Evolutionary conservation across 106 monocot species (phyloP).

Genomic region (Dactylorhiza incarnata): DNA sequence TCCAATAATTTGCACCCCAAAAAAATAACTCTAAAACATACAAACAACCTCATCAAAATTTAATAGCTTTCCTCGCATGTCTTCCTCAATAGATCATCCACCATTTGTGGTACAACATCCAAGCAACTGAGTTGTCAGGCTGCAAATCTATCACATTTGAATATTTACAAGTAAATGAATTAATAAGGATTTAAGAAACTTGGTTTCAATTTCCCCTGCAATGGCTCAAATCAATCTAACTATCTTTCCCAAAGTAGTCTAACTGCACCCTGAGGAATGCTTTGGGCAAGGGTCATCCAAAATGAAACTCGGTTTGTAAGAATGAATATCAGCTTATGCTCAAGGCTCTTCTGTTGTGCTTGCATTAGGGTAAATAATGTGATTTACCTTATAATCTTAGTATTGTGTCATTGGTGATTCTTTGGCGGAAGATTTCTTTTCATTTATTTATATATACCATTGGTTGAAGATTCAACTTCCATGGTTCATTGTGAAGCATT

Average conservation of each 20-base stretch:
- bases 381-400: no score
- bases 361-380: no score
- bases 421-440: no score
- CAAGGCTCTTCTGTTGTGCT: no score
- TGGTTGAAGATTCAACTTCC: no score
- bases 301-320: background rate
- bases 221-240: background rate
- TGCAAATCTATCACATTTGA: background rate
- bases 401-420: no score
- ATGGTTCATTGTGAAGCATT: no score
- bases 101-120: background rate
- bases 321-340: background rate
- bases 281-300: background rate
- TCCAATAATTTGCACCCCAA: background rate
- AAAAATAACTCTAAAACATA: background rate
- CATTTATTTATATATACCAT: no score
- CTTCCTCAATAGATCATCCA: constrained; percentile 2
- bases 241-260: background rate
- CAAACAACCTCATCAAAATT: background rate
- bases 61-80: background rate
- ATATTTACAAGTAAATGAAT: constrained; percentile 3
- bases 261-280: background rate
- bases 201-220: background rate
- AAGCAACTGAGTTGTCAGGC: background rate
- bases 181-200: background rate